Percentiles rank a stretch among this genome's conserved stretches.
These are phyloP conservation scores for Podaxis sp. DNA, from an alignment of 768 basidiomycete genomes.

Conservation along the genomic window DNA sequence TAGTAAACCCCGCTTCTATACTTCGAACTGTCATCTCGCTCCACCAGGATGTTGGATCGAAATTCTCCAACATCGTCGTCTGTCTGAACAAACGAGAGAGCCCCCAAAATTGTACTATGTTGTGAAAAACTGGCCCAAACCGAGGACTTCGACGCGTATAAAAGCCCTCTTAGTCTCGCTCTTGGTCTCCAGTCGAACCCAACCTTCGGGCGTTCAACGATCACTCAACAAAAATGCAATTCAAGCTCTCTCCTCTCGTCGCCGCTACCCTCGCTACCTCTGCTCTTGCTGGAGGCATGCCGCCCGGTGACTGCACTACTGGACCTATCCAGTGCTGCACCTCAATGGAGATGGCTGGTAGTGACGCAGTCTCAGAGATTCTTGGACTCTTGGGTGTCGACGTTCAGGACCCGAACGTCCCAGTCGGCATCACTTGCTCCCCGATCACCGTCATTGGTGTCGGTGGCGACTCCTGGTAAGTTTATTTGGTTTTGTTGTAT, in stretches of 20 bases:
- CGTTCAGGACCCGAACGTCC: slow-evolving; percentile 18
- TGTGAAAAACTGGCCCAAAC: background rate
- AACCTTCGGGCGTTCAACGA: slow-evolving; percentile 11
- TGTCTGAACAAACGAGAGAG: background rate
- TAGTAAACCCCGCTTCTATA: background rate
- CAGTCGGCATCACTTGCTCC: slow-evolving; percentile 24
- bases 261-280: slow-evolving; percentile 19
- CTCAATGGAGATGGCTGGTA: slow-evolving; percentile 17
- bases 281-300: slow-evolving; percentile 17
- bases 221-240: slow-evolving; percentile 16
- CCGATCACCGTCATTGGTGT: slow-evolving; percentile 22
- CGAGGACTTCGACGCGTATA: background rate
- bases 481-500: background rate
- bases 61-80: background rate
- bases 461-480: slow-evolving; percentile 20
- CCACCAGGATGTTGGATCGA: background rate
- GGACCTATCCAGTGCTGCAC: slow-evolving; percentile 21
- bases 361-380: slow-evolving; percentile 6
- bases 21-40: slow-evolving; percentile 2
- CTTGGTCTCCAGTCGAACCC: slow-evolving; percentile 15
- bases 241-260: slow-evolving; percentile 17
- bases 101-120: background rate
- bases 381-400: slow-evolving; percentile 16
- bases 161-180: background rate
- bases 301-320: background rate